Conservation (phyloP, 2,329 filamentous ascomycete genomes). For the Boeremia lycopersici region DNA sequence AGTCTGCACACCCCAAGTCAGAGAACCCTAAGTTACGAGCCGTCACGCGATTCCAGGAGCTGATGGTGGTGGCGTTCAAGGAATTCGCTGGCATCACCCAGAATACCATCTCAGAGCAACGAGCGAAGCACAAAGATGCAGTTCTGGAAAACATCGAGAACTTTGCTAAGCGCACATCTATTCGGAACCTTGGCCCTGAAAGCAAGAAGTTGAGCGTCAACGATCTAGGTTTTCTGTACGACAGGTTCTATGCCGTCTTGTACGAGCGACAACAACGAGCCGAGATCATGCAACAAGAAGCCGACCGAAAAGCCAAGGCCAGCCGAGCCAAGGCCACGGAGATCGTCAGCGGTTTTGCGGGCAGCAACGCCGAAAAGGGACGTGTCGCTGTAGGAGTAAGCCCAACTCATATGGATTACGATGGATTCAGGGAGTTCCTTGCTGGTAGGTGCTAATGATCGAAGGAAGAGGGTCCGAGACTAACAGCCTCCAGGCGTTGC, state of each 20-base stretch:
- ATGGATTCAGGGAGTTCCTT: slow-evolving; percentile 92
- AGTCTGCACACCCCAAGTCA: slow-evolving; percentile 93
- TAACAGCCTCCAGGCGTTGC: slow-evolving; percentile 65
- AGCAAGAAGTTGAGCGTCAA: slow-evolving; percentile 87
- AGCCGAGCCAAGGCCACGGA: slow-evolving; percentile 62
- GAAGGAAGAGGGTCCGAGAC: not conserved
- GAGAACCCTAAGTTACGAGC: slow-evolving; percentile 93
- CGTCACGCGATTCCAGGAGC: slow-evolving; percentile 94
- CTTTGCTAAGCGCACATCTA: slow-evolving; percentile 95
- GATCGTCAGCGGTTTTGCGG: slow-evolving; percentile 55
- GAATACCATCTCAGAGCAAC: slow-evolving; percentile 84
- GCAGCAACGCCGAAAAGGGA: slow-evolving; percentile 73
- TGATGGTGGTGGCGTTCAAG: slow-evolving; percentile 99
- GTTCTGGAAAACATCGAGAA: slow-evolving; percentile 96
- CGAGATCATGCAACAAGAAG: slow-evolving; percentile 68
- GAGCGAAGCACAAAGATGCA: slow-evolving; percentile 89
- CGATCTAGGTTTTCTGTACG: slow-evolving; percentile 88
- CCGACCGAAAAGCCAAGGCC: slow-evolving; percentile 72
- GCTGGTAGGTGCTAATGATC: slow-evolving; percentile 56
- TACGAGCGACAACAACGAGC: slow-evolving; percentile 90
- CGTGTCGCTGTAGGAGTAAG: slow-evolving; percentile 87
- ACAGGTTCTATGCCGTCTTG: slow-evolving; percentile 88
- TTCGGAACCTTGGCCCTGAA: slow-evolving; percentile 92
- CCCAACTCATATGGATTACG: slow-evolving; percentile 94
- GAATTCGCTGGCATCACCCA: slow-evolving; percentile 97